Base-by-base conservation (phyloP, 257 asterid species). In the Handroanthus guayacan region DNA sequence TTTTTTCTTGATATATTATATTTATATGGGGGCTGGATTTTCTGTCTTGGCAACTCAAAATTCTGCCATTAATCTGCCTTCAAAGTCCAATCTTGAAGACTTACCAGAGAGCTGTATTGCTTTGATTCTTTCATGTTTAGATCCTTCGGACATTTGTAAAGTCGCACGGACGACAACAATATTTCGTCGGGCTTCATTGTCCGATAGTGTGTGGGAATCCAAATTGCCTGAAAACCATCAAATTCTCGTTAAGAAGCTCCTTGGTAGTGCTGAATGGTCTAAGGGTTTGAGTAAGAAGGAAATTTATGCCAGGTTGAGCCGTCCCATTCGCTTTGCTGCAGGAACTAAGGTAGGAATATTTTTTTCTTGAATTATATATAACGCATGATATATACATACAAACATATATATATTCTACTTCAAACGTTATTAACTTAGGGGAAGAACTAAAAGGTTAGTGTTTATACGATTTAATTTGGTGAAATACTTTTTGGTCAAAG, bases 41-140 rank as follows among this genome's bases (percentile, higher is more conserved):
- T 86, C 92, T 7, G 57, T 74, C 20, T 67, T 61, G 62, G 60
- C 1, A 12, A 58, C 7, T 37, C 37, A 25, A 18, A 69, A 50
- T 14, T 39, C 36, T 11, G 9, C 9, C 20, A 41, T 17, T 31
- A 16, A 1, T 4, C 31, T 60, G 25, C 38, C 58, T 38, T 44
- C 58, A 47, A 45, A 60, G 50, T 58, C 54, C 3, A 77, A 84
- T 3, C 77, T 89, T 1, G 86, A 71, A 25, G 91, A 87, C 72
- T 78, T 89, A 48, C 90, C 94, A 13, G 94, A 89, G 65, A 80
- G 80, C 71, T 89, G 91, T 45, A 77, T 89, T 55, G 94, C 94
- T 45, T 77, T 75, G 76, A 52, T 89, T 34, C 87, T 87, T 45
- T 60, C 85, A 2, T 57, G 41, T 62, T 51, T 89, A 0, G 79